phyloP scores from a whole-genome alignment of 306 rosid genomes.

The Malus asiatica region DNA sequence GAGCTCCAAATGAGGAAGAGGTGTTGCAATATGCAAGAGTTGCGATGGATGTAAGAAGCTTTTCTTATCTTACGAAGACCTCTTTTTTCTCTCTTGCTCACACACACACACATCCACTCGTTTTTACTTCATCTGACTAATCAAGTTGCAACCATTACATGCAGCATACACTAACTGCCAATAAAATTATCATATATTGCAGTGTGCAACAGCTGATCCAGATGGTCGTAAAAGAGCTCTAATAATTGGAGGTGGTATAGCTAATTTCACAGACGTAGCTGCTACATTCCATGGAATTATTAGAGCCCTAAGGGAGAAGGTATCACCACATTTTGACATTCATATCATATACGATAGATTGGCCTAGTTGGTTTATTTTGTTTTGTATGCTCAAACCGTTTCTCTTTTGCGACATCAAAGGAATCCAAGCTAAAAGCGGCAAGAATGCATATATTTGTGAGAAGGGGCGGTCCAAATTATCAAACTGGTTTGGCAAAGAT shows the following conservation, averaged over 20 bases:
- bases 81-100: neutral
- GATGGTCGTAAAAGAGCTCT: constrained; percentile 88
- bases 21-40: constrained; percentile 91
- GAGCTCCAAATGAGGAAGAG: constrained; percentile 93
- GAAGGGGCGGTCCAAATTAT: constrained; percentile 92
- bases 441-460: constrained; percentile 67
- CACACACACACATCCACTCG: neutral
- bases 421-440: constrained; percentile 75
- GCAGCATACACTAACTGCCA: neutral
- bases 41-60: constrained; percentile 56
- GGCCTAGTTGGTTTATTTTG: neutral
- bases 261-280: constrained; percentile 87
- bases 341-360: neutral
- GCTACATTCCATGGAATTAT: constrained; percentile 79
- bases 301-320: constrained; percentile 76
- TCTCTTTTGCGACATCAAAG: constrained; percentile 19
- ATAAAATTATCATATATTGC: constrained; percentile 3
- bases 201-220: constrained; percentile 83
- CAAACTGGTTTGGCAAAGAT: constrained; percentile 72
- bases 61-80: neutral
- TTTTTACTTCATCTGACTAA: neutral
- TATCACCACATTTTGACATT: neutral
- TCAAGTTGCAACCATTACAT: neutral
- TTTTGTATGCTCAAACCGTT: neutral
- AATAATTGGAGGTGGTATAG: constrained; percentile 87